Percentiles rank a stretch among this genome's conserved stretches.
These are phyloP conservation scores for Casuarina equisetifolia DNA, from an alignment of 306 rosid species.

Conservation along the genomic window DNA sequence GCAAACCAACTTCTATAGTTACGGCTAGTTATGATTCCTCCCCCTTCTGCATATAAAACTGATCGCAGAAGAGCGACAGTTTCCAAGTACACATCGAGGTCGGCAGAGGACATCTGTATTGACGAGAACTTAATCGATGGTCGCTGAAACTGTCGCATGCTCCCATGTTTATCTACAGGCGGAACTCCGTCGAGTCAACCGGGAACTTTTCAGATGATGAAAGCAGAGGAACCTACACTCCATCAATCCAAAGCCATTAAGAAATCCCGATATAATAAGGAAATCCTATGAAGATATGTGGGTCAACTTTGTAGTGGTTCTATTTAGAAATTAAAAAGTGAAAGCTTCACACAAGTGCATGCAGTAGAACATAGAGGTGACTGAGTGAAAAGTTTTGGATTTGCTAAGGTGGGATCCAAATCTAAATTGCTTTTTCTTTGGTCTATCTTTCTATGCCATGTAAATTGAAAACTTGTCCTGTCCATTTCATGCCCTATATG, in stretches of 20 bases:
- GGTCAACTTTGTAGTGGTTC: no score
- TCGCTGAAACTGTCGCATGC: background rate
- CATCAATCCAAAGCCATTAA: constrained; percentile 13
- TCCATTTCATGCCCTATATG: no score
- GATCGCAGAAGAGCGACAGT: background rate
- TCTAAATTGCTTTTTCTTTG: no score
- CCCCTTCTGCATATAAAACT: background rate
- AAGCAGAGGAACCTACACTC: constrained; percentile 56
- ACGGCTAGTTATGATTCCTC: background rate
- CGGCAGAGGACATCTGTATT: background rate
- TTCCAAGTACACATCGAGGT: background rate
- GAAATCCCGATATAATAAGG: no score
- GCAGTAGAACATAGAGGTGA: no score
- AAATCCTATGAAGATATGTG: no score
- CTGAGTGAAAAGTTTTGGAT: no score
- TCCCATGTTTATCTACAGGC: background rate
- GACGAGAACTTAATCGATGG: background rate
- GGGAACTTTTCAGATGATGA: constrained; percentile 48
- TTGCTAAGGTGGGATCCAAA: no score
- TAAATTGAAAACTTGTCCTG: no score
- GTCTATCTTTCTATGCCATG: no score
- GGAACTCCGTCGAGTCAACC: background rate
- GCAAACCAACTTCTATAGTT: background rate
- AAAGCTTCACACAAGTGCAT: no score
- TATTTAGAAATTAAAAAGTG: no score